Percentiles rank a stretch among this genome's conserved stretches.
Evolutionary conservation across 106 monocot species (phyloP).

Genomic region (Phalaenopsis aphrodite): DNA sequence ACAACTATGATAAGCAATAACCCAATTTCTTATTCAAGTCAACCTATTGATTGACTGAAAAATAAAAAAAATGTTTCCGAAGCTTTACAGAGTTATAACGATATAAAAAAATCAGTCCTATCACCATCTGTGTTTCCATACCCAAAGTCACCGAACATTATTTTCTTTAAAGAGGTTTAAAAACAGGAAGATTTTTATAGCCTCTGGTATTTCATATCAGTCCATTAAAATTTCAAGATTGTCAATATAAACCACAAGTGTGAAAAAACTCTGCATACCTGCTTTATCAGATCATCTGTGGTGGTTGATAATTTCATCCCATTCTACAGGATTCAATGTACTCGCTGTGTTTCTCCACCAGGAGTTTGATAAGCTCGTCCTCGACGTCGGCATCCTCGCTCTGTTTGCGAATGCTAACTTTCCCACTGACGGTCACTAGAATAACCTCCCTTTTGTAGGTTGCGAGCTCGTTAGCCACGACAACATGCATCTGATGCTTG

Average conservation of each 20-base stretch:
- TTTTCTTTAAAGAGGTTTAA: background rate
- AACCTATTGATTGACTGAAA: too few relatives aligned
- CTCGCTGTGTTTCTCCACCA: constrained; percentile 43
- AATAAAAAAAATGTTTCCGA: too few relatives aligned
- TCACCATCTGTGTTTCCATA: too few relatives aligned
- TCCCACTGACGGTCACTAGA: constrained; percentile 32
- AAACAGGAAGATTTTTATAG: background rate
- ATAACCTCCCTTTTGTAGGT: constrained; percentile 79
- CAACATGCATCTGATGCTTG: constrained; percentile 78
- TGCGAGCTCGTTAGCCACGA: constrained; percentile 71
- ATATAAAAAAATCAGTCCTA: too few relatives aligned
- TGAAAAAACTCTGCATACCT: background rate
- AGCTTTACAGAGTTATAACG: too few relatives aligned
- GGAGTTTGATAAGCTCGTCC: constrained; percentile 47
- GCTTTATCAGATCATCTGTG: background rate
- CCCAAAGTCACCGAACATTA: too few relatives aligned
- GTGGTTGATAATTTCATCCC: background rate
- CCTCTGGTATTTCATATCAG: background rate
- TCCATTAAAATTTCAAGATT: background rate
- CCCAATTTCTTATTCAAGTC: too few relatives aligned
- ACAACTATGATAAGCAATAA: too few relatives aligned
- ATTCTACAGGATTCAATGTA: constrained; percentile 18
- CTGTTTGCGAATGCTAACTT: constrained; percentile 22
- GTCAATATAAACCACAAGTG: background rate
- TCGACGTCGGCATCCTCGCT: constrained; percentile 45